Base-by-base conservation (phyloP, 2,329 filamentous ascomycete genomes). In the Rhinocladiella similis region DNA sequence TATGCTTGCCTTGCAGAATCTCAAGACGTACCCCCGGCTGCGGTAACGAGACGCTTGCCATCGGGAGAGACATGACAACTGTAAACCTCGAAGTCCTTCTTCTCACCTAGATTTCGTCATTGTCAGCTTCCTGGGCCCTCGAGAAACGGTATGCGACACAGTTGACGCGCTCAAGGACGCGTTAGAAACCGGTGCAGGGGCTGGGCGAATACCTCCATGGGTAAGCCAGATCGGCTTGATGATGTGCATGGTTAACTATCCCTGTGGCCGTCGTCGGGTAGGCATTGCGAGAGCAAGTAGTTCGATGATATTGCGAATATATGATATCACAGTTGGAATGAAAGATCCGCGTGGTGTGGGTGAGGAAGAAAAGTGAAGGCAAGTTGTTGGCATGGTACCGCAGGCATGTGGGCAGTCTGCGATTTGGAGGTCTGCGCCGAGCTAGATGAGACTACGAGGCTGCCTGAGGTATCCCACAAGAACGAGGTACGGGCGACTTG, bases 11-110 rank as follows among this genome's bases (percentile, higher is more conserved):
- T 25, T 16, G 22, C 12, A 29, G 5, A 7, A 35, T 22, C 19
- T 38, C 47, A 16, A 33, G 43, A 56, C 85, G 73, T 77, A 91
- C 88, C 89, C 82, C 94, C 93, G 67, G 92, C 94, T 60, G 93
- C 94, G 18, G 94, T 97, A 47, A 93, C 94, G 55, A 99, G 83
- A 63, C 94, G 86, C 69, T 86, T 88, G 64, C 93, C 94, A 76
- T 99, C 94, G 13, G 94, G 90, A 25, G 94, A 99, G 63, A 99
- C 86, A 80, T 97, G 90, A 73, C 93, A 97, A 77, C 91, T 96
- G 78, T 97, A 99, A 64, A 97, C 93, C 76, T 99, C 94, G 70
- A 95, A 96, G 72, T 97, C 92, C 72, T 97, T 97, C 73, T 96
- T 90, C 78, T 99, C 94, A 72, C 93, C 89, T 90, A 67, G 57